Evolutionary conservation across 495 filamentous ascomycete genomes (phyloP), one percentile per base, ranked within the genome.

Genomic region (Xylaria scruposa): DNA sequence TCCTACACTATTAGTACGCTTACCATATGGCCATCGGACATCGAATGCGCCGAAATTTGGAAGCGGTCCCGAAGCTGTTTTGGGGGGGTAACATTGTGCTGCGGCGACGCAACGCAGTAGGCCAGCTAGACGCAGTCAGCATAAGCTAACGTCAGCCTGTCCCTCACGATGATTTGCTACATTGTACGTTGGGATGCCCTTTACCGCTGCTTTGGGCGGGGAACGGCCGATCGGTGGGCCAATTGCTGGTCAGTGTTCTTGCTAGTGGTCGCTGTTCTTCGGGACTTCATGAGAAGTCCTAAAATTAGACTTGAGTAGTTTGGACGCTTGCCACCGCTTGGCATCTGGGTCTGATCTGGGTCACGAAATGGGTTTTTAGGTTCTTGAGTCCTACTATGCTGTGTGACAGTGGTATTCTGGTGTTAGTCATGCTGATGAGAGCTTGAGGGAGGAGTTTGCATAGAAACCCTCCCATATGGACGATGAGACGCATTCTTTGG

Each of bases 91-190:
- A 9, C 58, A 60, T 64, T 42, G 3, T 46, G 40, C 38, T 7
- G 40, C 40, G 60, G 47, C 47, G 47, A 51, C 15, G 44, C 44
- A 47, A 19, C 19, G n/a, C 38, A 42, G 60, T 3, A 38, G 60
- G 36, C n/a, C 26, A 24, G 38, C 60, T 21, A 49, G 44, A 49
- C 42, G 63, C 44, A 66, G 63, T 66, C 63, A 66, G 63, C 63
- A 66, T 51, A 44, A 33, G 40, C 63, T 66, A 38, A 66, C 49
- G 63, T 15, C 44, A 51, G 63, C 29, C 44, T 3, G 63, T 49
- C 44, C 13, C 21, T 12, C 21, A 56, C 29, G 10, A 26, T 56
- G 24, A 56, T 56, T 56, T 56, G 53, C 53, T 31, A 10, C 38
- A 42, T 13, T 42, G 38, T 38, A 38, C 36, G 8, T 38, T 38